Base-by-base conservation (phyloP, 768 basidiomycete species). In the Dentipellis sp. region DNA sequence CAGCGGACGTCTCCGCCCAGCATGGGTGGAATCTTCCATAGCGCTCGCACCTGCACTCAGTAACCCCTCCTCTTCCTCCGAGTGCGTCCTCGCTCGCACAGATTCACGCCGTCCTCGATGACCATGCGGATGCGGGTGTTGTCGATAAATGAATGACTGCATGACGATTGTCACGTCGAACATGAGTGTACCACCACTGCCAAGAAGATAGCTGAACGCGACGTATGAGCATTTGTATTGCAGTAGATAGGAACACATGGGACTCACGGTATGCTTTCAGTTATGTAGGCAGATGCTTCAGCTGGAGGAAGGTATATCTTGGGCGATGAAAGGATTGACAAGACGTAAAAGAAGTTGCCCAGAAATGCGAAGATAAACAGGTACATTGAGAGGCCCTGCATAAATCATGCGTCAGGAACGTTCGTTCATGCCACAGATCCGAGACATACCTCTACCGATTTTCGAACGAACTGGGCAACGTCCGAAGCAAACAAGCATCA, bases 321-420 rank as follows among this genome's bases (percentile, higher is more conserved):
- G 4, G 91, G 87, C 40, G 90, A 91, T 8, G 82, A 76, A n/a
- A 97, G 66, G 63, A 97, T 89, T 2, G 93, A 95, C 17, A 85
- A 69, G 49, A 95, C 95, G 69, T 99, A 98, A 67, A 95, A 93
- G 10, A 81, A 70, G 69, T 99, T 99, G 56, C 97, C 97, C 23
- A 89, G 71, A 69, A 98, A 98, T 7, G 97, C 97, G 67, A 88
- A 92, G 36, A 94, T 67, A 69, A 99, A 99, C 19, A 99, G 78
- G 65, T 86, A 87, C 72, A 98, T 89, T 14, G 94, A 95, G 34
- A 99, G 80, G 10, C 97, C 97, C 80, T 94, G 64, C 39, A 39
- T 5, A 2, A 19, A 17, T 54, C 55, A 52, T 42, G 22, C 19
- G 23, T 37, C 38, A 29, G 45, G 48, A 57, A 39, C 38, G 49